Conservation (phyloP, 1,284 basidiomycete species). For the Ceraceosorus guamensis region DNA sequence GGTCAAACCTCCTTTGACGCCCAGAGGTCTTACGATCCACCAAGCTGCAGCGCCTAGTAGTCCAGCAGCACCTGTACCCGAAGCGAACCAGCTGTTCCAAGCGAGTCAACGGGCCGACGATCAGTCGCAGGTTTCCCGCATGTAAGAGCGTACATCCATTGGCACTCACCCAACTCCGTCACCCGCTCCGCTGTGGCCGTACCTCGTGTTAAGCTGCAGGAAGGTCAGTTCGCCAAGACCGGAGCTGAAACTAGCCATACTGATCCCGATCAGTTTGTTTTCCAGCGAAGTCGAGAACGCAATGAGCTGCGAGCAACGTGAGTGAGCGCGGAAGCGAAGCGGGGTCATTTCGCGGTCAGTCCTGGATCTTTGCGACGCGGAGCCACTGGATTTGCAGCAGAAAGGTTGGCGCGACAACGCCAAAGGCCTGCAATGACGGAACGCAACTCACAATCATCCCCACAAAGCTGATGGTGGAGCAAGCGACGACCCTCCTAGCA, state of each 20-base stretch:
- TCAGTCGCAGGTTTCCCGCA: background rate
- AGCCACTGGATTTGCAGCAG: background rate
- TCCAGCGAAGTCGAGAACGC: constrained; percentile 64
- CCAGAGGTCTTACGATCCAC: constrained; percentile 84
- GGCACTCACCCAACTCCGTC: constrained; percentile 10
- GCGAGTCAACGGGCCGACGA: constrained; percentile 19
- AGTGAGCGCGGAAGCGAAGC: too few species aligned
- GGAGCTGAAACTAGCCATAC: constrained; percentile 80
- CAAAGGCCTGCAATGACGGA: constrained; percentile 1
- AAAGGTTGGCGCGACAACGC: background rate
- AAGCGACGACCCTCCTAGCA: constrained; percentile 21
- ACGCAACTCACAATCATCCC: constrained; percentile 35
- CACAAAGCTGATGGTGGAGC: constrained; percentile 49
- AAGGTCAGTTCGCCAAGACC: constrained; percentile 94
- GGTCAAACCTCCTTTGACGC: constrained; percentile 74
- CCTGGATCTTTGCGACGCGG: background rate
- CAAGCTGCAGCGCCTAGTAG: constrained; percentile 84
- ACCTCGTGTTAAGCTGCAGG: constrained; percentile 79
- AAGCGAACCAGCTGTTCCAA: constrained; percentile 43
- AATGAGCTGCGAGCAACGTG: constrained; percentile 59
- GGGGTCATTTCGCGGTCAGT: background rate
- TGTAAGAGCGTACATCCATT: constrained; percentile 5
- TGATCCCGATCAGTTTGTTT: constrained; percentile 75
- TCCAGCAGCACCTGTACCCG: constrained; percentile 89
- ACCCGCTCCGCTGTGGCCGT: constrained; percentile 13